Conservation (phyloP, 2,329 filamentous ascomycete genomes). For the Neonectria coccinea region DNA sequence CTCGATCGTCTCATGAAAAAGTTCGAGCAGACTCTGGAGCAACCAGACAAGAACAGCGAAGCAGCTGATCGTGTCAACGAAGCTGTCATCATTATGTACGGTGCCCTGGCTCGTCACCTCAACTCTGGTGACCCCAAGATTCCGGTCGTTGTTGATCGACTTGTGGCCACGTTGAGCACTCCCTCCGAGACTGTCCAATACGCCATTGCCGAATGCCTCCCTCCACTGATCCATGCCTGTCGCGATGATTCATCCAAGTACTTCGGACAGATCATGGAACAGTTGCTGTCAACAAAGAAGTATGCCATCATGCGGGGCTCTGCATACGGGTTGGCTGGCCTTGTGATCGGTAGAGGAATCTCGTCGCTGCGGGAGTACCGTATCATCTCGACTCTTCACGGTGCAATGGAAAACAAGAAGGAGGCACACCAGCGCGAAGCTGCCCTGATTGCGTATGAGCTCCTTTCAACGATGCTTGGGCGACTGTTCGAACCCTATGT, state of each 20-base stretch:
- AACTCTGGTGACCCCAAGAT: constrained; percentile 87
- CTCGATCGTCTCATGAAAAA: constrained; percentile 93
- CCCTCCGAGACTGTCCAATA: constrained; percentile 98
- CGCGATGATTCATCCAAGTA: constrained; percentile 83
- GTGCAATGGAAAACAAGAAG: constrained; percentile 94
- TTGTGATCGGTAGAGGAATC: constrained; percentile 90
- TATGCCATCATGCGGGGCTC: constrained; percentile 94
- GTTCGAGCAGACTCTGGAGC: constrained; percentile 89
- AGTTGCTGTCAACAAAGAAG: constrained; percentile 86
- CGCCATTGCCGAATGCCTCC: constrained; percentile 92
- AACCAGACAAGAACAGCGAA: constrained; percentile 83
- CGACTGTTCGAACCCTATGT: constrained; percentile 96
- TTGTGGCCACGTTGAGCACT: constrained; percentile 89
- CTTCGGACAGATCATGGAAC: constrained; percentile 82
- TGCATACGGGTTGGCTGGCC: constrained; percentile 92
- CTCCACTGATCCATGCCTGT: constrained; percentile 87
- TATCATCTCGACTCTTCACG: constrained; percentile 83
- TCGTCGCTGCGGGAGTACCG: constrained; percentile 84
- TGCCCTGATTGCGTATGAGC: constrained; percentile 88
- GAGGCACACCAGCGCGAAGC: constrained; percentile 90
- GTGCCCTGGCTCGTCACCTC: constrained; percentile 89
- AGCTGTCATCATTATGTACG: constrained; percentile 97
- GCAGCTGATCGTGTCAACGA: constrained; percentile 92
- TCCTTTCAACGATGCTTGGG: constrained; percentile 87
- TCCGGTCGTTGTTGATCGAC: constrained; percentile 85